A percentile compares a stretch with the other conserved stretches of the same genome.
phyloP scores from a whole-genome alignment of 2,329 filamentous ascomycete species.

The Atkinsonella hypoxylon region DNA sequence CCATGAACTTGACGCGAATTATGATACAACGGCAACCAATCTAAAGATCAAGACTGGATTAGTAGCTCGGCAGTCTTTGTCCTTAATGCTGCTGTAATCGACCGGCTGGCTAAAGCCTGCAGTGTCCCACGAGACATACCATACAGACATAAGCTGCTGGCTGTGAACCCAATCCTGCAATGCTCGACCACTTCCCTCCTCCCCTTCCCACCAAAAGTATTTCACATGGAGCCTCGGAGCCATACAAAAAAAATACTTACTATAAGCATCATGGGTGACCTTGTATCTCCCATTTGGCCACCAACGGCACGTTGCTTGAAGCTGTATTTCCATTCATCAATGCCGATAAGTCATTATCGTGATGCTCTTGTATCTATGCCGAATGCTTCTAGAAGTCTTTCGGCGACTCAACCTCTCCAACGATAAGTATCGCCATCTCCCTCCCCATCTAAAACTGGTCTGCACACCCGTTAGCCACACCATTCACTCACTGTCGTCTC shows the following conservation, averaged over 20 bases:
- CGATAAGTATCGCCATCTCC: not conserved
- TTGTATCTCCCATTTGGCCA: not conserved
- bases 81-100: not conserved
- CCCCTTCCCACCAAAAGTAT: not conserved
- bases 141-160: not conserved
- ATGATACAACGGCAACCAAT: not conserved
- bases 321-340: not conserved
- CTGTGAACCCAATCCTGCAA: not conserved
- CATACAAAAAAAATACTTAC: not conserved
- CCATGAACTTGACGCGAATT: not conserved
- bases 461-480: constrained; percentile 6
- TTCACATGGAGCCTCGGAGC: not conserved
- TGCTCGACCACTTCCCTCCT: not conserved
- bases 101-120: not conserved
- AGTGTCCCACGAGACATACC: not conserved
- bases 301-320: not conserved
- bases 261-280: not conserved
- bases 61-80: not conserved
- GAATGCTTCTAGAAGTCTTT: constrained; percentile 7
- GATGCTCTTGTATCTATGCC: constrained; percentile 11
- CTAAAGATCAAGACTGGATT: not conserved
- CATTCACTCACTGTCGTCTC: not conserved
- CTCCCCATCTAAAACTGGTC: constrained; percentile 12
- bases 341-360: constrained; percentile 16
- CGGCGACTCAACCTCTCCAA: constrained; percentile 8